Evolutionary conservation across 805 yeast genomes (phyloP), one percentile per base, ranked within the genome.

Genomic region (Isabelozyma heimii): DNA sequence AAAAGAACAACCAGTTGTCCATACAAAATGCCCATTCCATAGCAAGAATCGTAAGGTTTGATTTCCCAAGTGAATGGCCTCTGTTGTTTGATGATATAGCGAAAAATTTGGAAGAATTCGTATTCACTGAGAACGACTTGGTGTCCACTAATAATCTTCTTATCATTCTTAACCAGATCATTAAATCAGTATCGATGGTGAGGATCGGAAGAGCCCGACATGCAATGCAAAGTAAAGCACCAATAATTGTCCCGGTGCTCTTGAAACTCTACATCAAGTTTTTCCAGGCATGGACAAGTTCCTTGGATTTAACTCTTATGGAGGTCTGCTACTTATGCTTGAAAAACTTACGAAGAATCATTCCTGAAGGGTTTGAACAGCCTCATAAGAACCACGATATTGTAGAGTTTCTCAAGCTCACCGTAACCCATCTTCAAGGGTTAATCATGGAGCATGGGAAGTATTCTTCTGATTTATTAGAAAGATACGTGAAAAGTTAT

Each of bases 31-130:
- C 97, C 0, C 87, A 88, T 54, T 85, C 95, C 0, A 73, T 88
- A 6, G 85, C 96, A 0, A 75, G 85, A 51, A 87, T 94, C 26
- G 86, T 88, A 24, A 70, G 97, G 45, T 73, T 82, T 48, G 99
- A 94, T 58, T 94, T 89, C 62, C 97, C 98, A 0, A 65, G 70
- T 1, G 91, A 85, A 42, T 94, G 97, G 97, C 91, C 95, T 0
- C 66, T 77, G 2, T 62, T 94, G 15, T 87, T 94, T 59, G 91
- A 87, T 48, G 84, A 84, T 12, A 52, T 86, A 1, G 75, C 80
- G 42, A 58, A 58, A 3, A 57, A 73, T 16, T 58, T 86, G 43
- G 81, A 73, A 48, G 66, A 72, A 10, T 75, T 76, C 14, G 73
- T 75, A 12, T 65, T 70, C 26, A 65, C 67, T 41, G 52, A 60